A percentile compares a stretch with the other conserved stretches of the same genome.
Conservation (phyloP, 257 asterid genomes). For the Fraxinus pennsylvanica region DNA sequence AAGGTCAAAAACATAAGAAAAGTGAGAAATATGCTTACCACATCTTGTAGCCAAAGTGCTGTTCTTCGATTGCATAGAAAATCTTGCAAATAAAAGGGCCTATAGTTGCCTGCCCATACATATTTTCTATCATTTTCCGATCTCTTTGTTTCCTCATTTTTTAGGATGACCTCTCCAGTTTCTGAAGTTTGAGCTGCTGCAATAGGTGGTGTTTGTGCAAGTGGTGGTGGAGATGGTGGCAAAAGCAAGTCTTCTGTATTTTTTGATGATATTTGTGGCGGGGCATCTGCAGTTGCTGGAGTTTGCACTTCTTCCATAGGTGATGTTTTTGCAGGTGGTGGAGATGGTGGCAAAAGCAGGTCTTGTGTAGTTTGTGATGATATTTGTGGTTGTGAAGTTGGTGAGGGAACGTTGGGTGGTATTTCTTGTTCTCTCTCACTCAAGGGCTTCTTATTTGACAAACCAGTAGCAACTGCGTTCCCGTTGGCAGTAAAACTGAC, state of each 20-base stretch:
- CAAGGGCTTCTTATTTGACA: constrained; percentile 63
- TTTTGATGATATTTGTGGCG: constrained; percentile 25
- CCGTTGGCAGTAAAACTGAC: constrained; percentile 7
- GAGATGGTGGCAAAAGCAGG: constrained; percentile 7
- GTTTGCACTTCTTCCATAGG: too few relatives aligned
- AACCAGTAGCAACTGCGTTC: constrained; percentile 22
- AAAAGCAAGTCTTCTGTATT: constrained; percentile 2
- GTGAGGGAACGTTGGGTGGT: constrained; percentile 30
- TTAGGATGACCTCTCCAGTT: constrained; percentile 11
- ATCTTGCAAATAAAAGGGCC: constrained; percentile 57
- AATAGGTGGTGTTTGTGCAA: constrained; percentile 11
- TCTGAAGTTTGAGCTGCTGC: constrained; percentile 21
- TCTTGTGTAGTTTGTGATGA: constrained; percentile 21
- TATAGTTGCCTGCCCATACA: constrained; percentile 61
- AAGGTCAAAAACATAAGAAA: background rate
- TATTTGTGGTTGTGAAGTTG: constrained; percentile 25
- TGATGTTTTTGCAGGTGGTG: background rate
- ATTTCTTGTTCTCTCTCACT: constrained; percentile 65
- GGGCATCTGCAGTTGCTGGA: too few relatives aligned
- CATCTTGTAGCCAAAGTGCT: constrained; percentile 50
- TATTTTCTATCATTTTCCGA: constrained; percentile 31
- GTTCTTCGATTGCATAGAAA: constrained; percentile 60
- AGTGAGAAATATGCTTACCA: constrained; percentile 32
- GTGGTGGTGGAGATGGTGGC: constrained; percentile 29
- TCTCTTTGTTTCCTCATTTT: constrained; percentile 23